Evolutionary conservation across 192 early-diverging fungal genomes (phyloP).

Genomic region (Pilaira anomala): DNA sequence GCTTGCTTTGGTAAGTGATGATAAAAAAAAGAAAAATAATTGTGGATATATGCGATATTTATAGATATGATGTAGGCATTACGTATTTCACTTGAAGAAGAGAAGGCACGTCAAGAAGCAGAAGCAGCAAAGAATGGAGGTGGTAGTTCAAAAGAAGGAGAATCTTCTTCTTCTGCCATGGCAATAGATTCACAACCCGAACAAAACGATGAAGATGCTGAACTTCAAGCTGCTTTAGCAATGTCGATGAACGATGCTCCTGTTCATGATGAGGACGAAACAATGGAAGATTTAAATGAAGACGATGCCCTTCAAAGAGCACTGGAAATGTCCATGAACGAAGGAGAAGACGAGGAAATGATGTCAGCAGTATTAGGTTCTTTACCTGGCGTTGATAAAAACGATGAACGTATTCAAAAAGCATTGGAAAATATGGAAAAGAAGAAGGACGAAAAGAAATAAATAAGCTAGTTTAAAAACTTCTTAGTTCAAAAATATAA

Average conservation of each 20-base stretch:
- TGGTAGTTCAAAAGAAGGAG: constrained; percentile 32
- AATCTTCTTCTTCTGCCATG: constrained; percentile 29
- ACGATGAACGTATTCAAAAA: constrained; percentile 77
- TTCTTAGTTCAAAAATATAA: constrained; percentile 8
- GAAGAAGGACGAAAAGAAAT: constrained; percentile 38
- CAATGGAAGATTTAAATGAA: constrained; percentile 65
- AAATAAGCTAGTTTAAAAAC: constrained; percentile 17
- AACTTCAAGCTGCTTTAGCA: constrained; percentile 64
- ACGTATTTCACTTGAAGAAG: constrained; percentile 95
- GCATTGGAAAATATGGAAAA: constrained; percentile 54
- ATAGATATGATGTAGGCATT: constrained; percentile 56
- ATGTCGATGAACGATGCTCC: constrained; percentile 56
- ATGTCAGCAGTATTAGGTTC: constrained; percentile 74
- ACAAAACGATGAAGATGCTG: constrained; percentile 34
- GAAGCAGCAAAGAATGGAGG: constrained; percentile 42
- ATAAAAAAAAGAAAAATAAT: neutral
- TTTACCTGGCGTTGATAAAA: constrained; percentile 84
- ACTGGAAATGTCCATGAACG: constrained; percentile 73
- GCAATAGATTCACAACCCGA: constrained; percentile 29
- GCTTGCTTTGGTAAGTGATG: constrained; percentile 66
- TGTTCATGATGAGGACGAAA: constrained; percentile 53
- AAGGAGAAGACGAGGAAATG: constrained; percentile 22
- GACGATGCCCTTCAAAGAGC: constrained; percentile 73
- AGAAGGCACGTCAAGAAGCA: constrained; percentile 84
- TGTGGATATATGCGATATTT: neutral